phyloP scores from a whole-genome alignment of 495 filamentous ascomycete species.

The Penicilliopsis zonata region DNA sequence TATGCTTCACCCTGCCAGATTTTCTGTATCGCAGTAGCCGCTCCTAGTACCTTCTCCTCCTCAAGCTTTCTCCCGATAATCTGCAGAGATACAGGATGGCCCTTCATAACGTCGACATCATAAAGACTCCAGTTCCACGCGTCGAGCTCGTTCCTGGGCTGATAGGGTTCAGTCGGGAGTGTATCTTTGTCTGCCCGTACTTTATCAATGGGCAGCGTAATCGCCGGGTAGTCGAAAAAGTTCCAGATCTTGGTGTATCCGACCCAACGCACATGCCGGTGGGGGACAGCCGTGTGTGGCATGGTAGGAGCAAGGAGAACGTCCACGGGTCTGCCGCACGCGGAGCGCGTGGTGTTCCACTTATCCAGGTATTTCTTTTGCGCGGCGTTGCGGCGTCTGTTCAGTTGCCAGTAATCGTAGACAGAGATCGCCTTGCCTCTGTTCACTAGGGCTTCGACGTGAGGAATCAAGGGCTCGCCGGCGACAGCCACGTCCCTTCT shows the following conservation, averaged over 20 bases:
- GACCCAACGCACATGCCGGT: conserved; percentile 34
- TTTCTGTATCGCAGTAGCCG: conserved; percentile 27
- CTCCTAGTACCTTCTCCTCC: conserved; percentile 41
- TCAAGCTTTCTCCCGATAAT: conserved; percentile 39
- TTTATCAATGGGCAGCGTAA: conserved; percentile 42
- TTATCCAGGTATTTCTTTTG: conserved; percentile 45
- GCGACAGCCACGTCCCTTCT: conserved; percentile 29
- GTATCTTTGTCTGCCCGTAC: conserved; percentile 37
- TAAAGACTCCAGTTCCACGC: conserved; percentile 37
- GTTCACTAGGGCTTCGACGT: conserved; percentile 32
- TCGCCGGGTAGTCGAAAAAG: conserved; percentile 49
- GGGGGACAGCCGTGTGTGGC: conserved; percentile 35
- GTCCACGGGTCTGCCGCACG: conserved; percentile 43
- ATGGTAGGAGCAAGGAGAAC: conserved; percentile 45
- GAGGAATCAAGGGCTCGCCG: conserved; percentile 43
- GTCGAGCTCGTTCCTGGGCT: conserved; percentile 38
- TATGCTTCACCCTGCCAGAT: neutral
- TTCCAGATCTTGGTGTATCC: conserved; percentile 63
- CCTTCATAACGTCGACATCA: conserved; percentile 25
- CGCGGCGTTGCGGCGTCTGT: conserved; percentile 33
- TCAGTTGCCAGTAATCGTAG: conserved; percentile 45
- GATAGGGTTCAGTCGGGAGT: conserved; percentile 27
- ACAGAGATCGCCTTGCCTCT: conserved; percentile 39
- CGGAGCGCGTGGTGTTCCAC: conserved; percentile 37
- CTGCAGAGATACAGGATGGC: conserved; percentile 39